Evolutionary conservation across 345 rosid genomes (phyloP), one percentile per base, ranked within the genome.

Genomic region (Passiflora organensis): DNA sequence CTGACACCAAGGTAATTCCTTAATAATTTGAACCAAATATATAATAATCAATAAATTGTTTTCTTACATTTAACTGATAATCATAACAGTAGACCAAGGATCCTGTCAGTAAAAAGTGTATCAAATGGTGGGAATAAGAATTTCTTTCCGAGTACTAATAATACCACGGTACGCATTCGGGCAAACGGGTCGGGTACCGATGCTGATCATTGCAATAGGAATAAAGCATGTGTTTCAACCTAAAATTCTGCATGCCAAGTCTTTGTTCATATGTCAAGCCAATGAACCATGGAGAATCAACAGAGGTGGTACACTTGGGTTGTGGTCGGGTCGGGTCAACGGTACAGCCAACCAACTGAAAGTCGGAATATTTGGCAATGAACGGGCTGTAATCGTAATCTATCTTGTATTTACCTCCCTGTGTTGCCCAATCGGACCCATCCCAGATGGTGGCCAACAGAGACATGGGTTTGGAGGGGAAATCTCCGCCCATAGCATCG

Each of bases 371-470:
- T 22, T 4, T 19, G 22, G 61, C 43, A 1, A 36, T 11, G 42
- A 37, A 66, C 10, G 68, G 62, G 13, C 55, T 71, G 24, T 57
- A 57, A 1, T 17, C 36, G 56, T 72, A 53, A 43, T 62, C 37
- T 1, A 60, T 2, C 22, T 52, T 51, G 42, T 43, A 25, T 21
- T 37, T 54, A 43, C 70, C 59, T 16, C 65, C 66, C 9, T 10
- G 8, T 4, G 65, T 69, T 15, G 62, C 66, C 70, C 70, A 55
- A 36, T 10, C n/a, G 4, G 70, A 65, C 12, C 70, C 59, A 17
- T 65, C 70, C 66, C 69, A 70, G 6, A 59, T 49, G 2, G 69
- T 70, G 16, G 63, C 70, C 11, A 54, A 61, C 41, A 61, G 25
- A 23, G 59, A 50, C 68, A 66, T 53, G 1, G 62, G 64, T 22